Percentiles rank a stretch among this genome's conserved stretches.
Conservation (phyloP, 2,329 filamentous ascomycete genomes). For the Capronia coronata region DNA sequence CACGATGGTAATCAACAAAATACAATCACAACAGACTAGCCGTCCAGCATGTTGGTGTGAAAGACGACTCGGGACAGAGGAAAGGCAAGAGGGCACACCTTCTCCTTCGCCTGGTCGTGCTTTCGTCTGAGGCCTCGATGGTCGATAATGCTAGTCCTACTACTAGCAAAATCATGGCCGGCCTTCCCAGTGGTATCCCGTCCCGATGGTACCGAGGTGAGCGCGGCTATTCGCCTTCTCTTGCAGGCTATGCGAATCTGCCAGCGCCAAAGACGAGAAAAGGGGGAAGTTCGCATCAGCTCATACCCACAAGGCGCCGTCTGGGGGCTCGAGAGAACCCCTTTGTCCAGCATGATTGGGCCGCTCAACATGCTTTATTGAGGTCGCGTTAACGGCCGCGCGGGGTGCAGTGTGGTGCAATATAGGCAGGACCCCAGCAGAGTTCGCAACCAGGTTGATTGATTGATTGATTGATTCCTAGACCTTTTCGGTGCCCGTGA, state of each 20-base stretch:
- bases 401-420: not conserved
- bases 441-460: no score
- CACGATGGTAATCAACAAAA: not conserved
- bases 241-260: not conserved
- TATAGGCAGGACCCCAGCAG: no score
- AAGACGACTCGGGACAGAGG: no score
- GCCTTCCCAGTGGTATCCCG: not conserved
- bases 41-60: not conserved
- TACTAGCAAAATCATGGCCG: no score
- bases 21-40: not conserved
- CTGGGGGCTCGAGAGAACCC: not conserved
- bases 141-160: not conserved
- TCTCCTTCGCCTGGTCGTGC: no score
- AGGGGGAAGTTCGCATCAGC: not conserved
- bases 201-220: not conserved
- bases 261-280: not conserved
- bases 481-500: no score
- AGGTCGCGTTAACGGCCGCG: not conserved
- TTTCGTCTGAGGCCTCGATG: not conserved
- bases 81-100: no score
- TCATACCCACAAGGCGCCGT: not conserved
- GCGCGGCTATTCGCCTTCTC: not conserved
- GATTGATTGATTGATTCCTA: no score
- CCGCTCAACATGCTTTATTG: not conserved
- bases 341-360: not conserved